Base-by-base conservation (phyloP, 2,329 filamentous ascomycete genomes). In the Teratosphaeria epicoccoides region DNA sequence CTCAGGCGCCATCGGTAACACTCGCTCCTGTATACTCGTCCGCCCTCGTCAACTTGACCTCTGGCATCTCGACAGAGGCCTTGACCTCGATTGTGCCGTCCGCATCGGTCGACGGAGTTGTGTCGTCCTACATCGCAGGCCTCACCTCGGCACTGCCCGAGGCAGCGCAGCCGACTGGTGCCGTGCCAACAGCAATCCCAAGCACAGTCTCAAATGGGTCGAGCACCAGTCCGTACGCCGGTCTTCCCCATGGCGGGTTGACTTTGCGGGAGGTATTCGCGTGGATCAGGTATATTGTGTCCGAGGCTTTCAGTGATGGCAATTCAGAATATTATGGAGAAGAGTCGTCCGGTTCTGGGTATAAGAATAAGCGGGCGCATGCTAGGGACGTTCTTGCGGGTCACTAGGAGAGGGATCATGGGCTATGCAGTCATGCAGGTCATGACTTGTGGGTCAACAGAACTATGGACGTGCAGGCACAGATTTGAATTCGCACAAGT, bases 261-360 rank as follows among this genome's bases (percentile, higher is more conserved):
- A 59, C 50, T 9, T 49, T 62, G 11, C 33, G 53, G 43, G 43
- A 61, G 24, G 50, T 58, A 46, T 51, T 62, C 14, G 57, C 57
- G 20, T 61, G 60, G 60, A 56, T 61, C 33, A 40, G 33, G 33
- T 40, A 40, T 9, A 40, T 40, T 6, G 5, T 40, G 1, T 20
- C 33, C 10, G 33, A 40, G 33, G n/a, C 14, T 17, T 40, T 29
- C 28, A 29, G 28, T 4, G n/a, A 9, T 40, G 33, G 33, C 14
- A 17, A 40, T 22, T 1, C n/a, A 20, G 33, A 17, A 17, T 14
- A 17, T n/a, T 40, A n/a, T 20, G 33, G 33, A 40, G 10, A 17
- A 6, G 14, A 20, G 33, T 40, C 33, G n/a, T 40, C 17, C n/a
- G n/a, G n/a, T n/a, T n/a, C n/a, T 40, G 33, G 33, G 9, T 14